Base-by-base conservation (phyloP, 129 eudicot genomes). In the Flaveria bidentis region DNA sequence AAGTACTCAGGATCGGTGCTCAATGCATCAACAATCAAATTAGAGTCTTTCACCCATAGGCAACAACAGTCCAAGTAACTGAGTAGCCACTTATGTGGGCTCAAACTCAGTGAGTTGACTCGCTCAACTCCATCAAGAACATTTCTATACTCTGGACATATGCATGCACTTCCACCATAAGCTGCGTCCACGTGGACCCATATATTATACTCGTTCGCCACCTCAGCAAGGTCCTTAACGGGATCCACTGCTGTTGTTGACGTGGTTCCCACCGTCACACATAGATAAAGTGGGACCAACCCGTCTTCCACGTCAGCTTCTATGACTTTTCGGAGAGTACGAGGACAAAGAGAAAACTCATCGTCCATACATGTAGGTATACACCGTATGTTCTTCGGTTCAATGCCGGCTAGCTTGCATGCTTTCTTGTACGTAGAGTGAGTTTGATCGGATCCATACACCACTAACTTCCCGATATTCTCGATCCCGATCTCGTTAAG, bases 121-220 rank as follows among this genome's bases (percentile, higher is more conserved):
- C 47, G 72, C 57, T 88, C 92, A 22, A 85, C 51, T 1, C 89
- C 92, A 11, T 83, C 80, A 2, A 88, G 71, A 70, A 73, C 83
- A 61, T 80, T 82, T 2, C 86, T 73, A 61, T 72, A 88, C 75
- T 88, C 92, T 1, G 92, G 89, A 41, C 89, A 85, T 62, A 88
- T 88, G 67, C 92, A 88, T 16, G 92, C 92, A 33, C 63, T 85
- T 5, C 92, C 92, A 5, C 79, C 83, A 33, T 81, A 87, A 42
- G 91, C 88, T 0, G 86, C 91, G 11, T 87, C 91, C 6, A 87
- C 80, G 76, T 84, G 91, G 23, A 87, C 28, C 91, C 91, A 87
- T 1, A 79, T 16, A 13, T 67, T 41, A 22, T 75, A 84, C 13
- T 73, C 69, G 1, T 46, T 71, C 1, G 86, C 83, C 78, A 87